Evolutionary conservation across 164 flowering plant species (phyloP), one percentile per base, ranked within the genome.

Genomic region (Sextonia rubra): DNA sequence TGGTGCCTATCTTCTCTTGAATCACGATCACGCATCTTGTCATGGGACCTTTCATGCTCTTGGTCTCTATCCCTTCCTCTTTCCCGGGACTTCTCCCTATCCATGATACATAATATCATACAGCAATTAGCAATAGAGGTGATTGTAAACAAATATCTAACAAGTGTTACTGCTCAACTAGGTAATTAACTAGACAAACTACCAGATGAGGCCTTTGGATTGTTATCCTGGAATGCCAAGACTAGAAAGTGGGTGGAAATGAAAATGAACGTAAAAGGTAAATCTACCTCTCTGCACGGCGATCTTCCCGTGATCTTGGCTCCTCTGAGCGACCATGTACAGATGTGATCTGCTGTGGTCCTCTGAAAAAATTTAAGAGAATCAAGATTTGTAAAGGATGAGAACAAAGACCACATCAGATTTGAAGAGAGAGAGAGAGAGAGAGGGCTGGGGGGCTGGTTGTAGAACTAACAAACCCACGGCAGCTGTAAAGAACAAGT

Each of bases 11-110:
- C 97, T 32, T 94, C 97, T 68, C 85, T 86, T 26, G 81, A 82
- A 25, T 91, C 91, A 73, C 92, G 90, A 18, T 92, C 97, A 66
- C 87, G 83, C 29, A 83, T 66, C 74, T 86, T 83, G 56, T 91
- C 98, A 71, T 82, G 88, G 9, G 44, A 32, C 9, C 7, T 32
- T 32, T 32, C 9, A 1, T 32, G 44, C 8, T 7, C 92, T 77
- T 81, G 82, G 3, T 89, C 98, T 77, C 82, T 85, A 5, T 94
- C 98, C 76, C 90, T 85, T 58, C 86, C 93, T 73, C 88, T 86
- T 79, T 93, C 99, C 65, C 92, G 91, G 17, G 97, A 89, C 70
- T 87, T 90, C 74, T 96, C 99, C 79, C 90, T 85, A 12, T 91
- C 96, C 81, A 91, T 90, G 86, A 52, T 76, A 75, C 56, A 48